Evolutionary conservation across 768 basidiomycete species (phyloP), one percentile per base, ranked within the genome.

Genomic region (Baorangia bicolor): DNA sequence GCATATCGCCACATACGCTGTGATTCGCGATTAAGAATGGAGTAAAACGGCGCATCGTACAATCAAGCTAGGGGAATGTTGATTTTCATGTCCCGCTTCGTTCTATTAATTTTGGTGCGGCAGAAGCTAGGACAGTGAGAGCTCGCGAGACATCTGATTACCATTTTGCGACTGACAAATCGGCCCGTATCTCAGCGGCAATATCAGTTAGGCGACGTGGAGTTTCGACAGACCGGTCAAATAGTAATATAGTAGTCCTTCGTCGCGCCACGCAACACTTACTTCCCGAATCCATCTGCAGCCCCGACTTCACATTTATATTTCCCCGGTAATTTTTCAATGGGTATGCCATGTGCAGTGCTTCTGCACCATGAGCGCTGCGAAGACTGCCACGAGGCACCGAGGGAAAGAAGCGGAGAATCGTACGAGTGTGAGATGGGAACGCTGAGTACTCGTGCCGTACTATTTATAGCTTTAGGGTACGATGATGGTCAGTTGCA

Each of bases 381-480:
- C 49, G 35, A 46, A 41, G 25, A 31, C 3, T 23, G 31, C 46
- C 49, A 66, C 27, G 56, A 53, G 28, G 42, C 16, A 51, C 46
- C 51, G 53, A 58, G 55, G 49, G 49, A 53, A 57, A 37, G 35
- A 40, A 35, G 34, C 23, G 23, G 39, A 21, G 33, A 51, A 42
- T 45, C 30, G 43, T 49, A 48, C 44, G 52, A 47, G 13, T 35
- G 49, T 51, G 55, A 42, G 53, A 59, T 41, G 23, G 51, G 27
- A 42, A 44, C 18, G 31, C 39, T 21, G 18, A 51, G 31, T 30
- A 8, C 48, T 28, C 25, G 49, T 39, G 11, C 39, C 39, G 23
- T 23, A 34, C 41, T 60, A 60, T 60, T 64, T 48, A 53, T 64
- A 53, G 23, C 25, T 14, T 37, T 27, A 33, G 16, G 37, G 21